Base-by-base conservation (phyloP, 495 filamentous ascomycete species). In the Lentithecium fluviatile region DNA sequence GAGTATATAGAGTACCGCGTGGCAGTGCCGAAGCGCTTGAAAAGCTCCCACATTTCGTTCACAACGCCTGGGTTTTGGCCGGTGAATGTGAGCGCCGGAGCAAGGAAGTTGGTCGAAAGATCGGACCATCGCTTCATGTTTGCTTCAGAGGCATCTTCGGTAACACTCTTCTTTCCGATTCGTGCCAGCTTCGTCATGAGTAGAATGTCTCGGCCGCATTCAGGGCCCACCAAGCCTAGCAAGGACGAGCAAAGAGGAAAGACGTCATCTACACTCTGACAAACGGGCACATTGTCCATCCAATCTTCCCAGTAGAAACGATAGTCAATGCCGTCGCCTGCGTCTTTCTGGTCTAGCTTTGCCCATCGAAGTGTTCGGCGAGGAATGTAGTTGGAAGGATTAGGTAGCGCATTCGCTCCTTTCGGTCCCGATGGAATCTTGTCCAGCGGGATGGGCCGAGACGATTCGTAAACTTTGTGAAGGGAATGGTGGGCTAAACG, bases 261-360 rank as follows among this genome's bases (percentile, higher is more conserved):
- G 2, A 99, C 79, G 68, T 99, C 94, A 64, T 96, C 90, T 6
- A 95, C 82, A 2, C 78, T 87, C 69, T 95, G 91, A 68, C 94
- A 97, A 10, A 95, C 75, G 1, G 95, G 95, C 26, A 97, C 79
- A 62, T 91, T 93, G 62, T 97, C 93, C 10, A 87, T 80, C 95
- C 95, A 99, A 54, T 97, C 92, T 58, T 97, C 93, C 85, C 91
- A 96, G 74, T 97, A 99, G 71, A 95, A 97, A 24, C 88, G 82
- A 69, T 95, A 96, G 47, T 85, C 82, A 4, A 79, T 81, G 6
- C 85, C 86, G 67, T 91, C 88, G 38, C 81, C 83, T 6, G 78
- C 82, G 60, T 91, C 90, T 49, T 80, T 80, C 61, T 82, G 84
- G 58, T 96, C 91, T 13, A 90, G 78, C 64, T 86, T 83, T 19